A percentile compares a stretch with the other conserved stretches of the same genome.
These are phyloP conservation scores for Casuarina equisetifolia DNA, from an alignment of 306 rosid species.

Conservation along the genomic window DNA sequence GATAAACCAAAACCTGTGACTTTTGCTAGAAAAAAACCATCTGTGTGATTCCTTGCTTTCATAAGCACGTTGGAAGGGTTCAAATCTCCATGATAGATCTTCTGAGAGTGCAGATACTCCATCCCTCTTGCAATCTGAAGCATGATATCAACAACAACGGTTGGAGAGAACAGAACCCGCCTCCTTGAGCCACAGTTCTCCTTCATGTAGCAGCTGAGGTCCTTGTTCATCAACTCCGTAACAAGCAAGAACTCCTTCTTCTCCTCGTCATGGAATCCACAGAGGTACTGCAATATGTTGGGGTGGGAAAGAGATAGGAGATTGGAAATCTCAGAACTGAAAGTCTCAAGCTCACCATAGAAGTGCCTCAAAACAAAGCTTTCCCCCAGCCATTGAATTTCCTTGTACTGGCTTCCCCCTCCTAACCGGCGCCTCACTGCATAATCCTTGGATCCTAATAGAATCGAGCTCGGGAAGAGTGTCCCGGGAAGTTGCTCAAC, in stretches of 20 bases:
- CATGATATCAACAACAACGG: conserved; percentile 83
- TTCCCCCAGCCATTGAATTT: conserved; percentile 89
- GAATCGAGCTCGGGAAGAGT: conserved; percentile 50
- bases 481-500: conserved; percentile 29
- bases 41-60: conserved; percentile 57
- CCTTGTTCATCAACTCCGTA: conserved; percentile 78
- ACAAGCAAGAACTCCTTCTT: conserved; percentile 70
- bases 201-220: conserved; percentile 61
- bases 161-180: conserved; percentile 61
- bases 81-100: conserved; percentile 74
- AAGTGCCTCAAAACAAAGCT: conserved; percentile 68
- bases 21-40: conserved; percentile 75
- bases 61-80: conserved; percentile 65
- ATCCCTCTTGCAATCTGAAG: conserved; percentile 94
- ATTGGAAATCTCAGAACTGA: conserved; percentile 47
- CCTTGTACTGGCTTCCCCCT: conserved; percentile 62
- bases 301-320: conserved; percentile 76
- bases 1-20: conserved; percentile 70
- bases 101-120: conserved; percentile 73
- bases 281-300: conserved; percentile 62
- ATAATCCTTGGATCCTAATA: conserved; percentile 62
- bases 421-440: conserved; percentile 67
- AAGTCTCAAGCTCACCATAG: conserved; percentile 44
- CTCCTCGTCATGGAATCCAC: conserved; percentile 72
- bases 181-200: conserved; percentile 80